A percentile compares a stretch with the other conserved stretches of the same genome.
phyloP scores from a whole-genome alignment of 2,329 filamentous ascomycete genomes.

The Sporothrix mexicana region DNA sequence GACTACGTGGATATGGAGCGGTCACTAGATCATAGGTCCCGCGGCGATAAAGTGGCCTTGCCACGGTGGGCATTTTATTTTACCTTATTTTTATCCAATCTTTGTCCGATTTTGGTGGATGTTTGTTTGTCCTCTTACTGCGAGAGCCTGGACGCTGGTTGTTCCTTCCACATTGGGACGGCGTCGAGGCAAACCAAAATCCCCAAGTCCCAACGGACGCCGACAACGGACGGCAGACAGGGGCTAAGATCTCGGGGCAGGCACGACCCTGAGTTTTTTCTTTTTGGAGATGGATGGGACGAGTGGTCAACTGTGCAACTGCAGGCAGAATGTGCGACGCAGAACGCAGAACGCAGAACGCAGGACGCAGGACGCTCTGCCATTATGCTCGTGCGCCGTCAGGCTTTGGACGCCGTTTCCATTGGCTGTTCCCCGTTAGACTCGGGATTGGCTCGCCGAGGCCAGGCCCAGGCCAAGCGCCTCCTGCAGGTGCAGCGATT shows the following conservation, averaged over 20 bases:
- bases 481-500: not conserved
- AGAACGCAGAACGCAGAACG: too few relatives aligned
- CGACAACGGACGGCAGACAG: constrained; percentile 25
- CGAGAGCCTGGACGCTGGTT: not conserved
- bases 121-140: not conserved
- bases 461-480: not conserved
- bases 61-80: not conserved
- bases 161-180: constrained; percentile 26
- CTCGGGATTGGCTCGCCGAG: not conserved
- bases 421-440: constrained; percentile 16
- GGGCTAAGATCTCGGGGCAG: constrained; percentile 7
- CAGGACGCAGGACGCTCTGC: too few relatives aligned
- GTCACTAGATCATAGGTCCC: constrained; percentile 8
- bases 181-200: not conserved
- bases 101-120: not conserved
- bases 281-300: not conserved
- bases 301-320: not conserved
- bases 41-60: not conserved
- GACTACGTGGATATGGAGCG: constrained; percentile 8
- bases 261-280: constrained; percentile 7
- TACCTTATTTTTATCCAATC: not conserved
- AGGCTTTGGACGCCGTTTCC: not conserved
- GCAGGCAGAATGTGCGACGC: too few relatives aligned
- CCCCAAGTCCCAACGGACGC: not conserved
- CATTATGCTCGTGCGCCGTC: not conserved